Evolutionary conservation across 2,329 filamentous ascomycete species (phyloP).

Genomic region (Diaporthe destruens): DNA sequence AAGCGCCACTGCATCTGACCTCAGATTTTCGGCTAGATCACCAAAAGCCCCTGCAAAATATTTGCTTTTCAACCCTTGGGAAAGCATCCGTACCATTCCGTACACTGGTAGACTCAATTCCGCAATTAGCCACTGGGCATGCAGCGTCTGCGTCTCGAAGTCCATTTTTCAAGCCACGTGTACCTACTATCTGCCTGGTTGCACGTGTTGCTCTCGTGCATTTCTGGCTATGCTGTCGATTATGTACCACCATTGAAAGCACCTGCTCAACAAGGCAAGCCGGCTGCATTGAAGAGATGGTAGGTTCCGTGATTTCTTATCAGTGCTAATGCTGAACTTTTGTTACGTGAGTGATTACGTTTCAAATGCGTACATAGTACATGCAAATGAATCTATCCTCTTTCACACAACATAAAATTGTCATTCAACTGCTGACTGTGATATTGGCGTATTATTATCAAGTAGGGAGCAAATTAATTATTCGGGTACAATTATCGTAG

Average conservation of each 20-base stretch:
- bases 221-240: background rate
- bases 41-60: background rate
- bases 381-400: no score
- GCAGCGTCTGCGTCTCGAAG: background rate
- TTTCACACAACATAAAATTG: background rate
- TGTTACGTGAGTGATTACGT: no score
- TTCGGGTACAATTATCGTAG: no score
- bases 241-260: background rate
- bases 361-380: no score
- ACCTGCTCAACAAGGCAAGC: background rate
- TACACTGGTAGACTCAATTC: background rate
- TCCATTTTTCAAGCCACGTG: background rate
- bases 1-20: slow-evolving; percentile 7
- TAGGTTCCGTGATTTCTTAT: background rate
- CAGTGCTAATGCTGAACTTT: background rate
- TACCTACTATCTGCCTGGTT: background rate
- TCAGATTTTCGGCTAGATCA: background rate
- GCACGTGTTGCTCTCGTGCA: background rate
- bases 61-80: background rate
- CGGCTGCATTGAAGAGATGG: background rate
- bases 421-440: background rate
- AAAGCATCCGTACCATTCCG: background rate
- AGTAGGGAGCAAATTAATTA: no score
- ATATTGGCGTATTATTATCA: no score
- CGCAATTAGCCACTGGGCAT: background rate